phyloP scores from a whole-genome alignment of 805 yeast genomes.

The Spathaspora passalidarum region DNA sequence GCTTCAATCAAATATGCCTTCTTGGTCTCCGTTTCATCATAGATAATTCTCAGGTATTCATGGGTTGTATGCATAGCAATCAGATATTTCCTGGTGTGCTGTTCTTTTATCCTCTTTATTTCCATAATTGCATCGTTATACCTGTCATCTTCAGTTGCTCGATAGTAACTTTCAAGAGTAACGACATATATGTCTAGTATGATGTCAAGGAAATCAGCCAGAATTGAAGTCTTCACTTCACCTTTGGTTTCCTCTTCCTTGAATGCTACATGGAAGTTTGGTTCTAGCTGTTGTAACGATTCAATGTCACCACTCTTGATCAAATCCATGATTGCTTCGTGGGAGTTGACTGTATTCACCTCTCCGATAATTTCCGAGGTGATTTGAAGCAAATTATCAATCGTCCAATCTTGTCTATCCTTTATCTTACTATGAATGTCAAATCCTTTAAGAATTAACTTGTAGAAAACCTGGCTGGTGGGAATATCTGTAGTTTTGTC shows the following conservation, averaged over 20 bases:
- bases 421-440: neutral
- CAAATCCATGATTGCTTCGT: neutral
- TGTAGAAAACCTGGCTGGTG: slow-evolving; percentile 28
- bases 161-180: neutral
- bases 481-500: slow-evolving; percentile 25
- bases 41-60: neutral
- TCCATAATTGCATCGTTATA: neutral
- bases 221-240: neutral
- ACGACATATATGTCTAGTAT: neutral
- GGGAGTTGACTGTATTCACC: neutral
- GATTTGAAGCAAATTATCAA: slow-evolving; percentile 3
- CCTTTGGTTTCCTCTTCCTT: neutral
- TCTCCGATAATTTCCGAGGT: neutral
- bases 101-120: neutral
- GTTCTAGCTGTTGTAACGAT: neutral
- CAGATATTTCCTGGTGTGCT: neutral
- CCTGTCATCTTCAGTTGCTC: neutral
- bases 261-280: too few relatives aligned
- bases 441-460: slow-evolving; percentile 17
- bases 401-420: slow-evolving; percentile 3
- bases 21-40: neutral
- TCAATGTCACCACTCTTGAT: neutral
- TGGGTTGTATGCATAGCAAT: neutral
- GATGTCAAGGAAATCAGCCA: neutral
- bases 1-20: neutral